phyloP scores from a whole-genome alignment of 495 filamentous ascomycete species.

The Schizothecium vesticola region DNA sequence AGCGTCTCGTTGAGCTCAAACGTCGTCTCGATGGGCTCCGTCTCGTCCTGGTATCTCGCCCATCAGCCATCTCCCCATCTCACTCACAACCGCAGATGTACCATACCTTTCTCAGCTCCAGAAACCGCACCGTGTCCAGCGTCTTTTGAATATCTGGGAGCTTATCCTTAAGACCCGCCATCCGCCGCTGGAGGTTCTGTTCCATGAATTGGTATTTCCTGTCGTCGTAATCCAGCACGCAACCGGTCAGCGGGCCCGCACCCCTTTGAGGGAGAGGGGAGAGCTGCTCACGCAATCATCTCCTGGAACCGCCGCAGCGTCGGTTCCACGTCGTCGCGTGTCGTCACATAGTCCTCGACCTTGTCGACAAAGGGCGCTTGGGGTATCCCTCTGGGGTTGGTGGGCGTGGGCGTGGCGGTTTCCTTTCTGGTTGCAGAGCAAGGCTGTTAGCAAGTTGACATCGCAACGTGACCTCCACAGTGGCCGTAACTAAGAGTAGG shows the following conservation, averaged over 20 bases:
- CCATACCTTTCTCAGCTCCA: conserved; percentile 61
- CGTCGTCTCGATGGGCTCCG: conserved; percentile 75
- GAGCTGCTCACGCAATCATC: conserved; percentile 78
- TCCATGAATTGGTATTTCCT: conserved; percentile 99
- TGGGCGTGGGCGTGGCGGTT: conserved; percentile 53
- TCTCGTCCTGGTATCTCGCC: conserved; percentile 28
- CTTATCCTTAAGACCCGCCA: conserved; percentile 83
- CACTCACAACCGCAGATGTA: background rate
- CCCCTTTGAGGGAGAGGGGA: background rate
- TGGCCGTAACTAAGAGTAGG: background rate
- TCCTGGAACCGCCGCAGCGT: conserved; percentile 93
- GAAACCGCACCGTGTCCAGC: conserved; percentile 83
- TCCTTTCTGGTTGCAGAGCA: conserved; percentile 34
- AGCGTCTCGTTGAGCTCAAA: conserved; percentile 97
- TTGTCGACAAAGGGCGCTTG: conserved; percentile 93
- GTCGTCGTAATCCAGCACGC: background rate
- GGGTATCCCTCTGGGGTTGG: conserved; percentile 92
- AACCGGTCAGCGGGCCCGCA: background rate
- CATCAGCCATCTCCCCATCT: background rate
- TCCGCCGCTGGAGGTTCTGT: conserved; percentile 77
- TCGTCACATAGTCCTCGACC: conserved; percentile 89
- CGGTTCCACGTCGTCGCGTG: conserved; percentile 78
- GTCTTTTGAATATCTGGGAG: conserved; percentile 97
- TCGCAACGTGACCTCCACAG: no score
- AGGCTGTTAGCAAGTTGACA: background rate